A percentile compares a stretch with the other conserved stretches of the same genome.
phyloP scores from a whole-genome alignment of 2,329 filamentous ascomycete species.

The Cryphonectria naterciae region DNA sequence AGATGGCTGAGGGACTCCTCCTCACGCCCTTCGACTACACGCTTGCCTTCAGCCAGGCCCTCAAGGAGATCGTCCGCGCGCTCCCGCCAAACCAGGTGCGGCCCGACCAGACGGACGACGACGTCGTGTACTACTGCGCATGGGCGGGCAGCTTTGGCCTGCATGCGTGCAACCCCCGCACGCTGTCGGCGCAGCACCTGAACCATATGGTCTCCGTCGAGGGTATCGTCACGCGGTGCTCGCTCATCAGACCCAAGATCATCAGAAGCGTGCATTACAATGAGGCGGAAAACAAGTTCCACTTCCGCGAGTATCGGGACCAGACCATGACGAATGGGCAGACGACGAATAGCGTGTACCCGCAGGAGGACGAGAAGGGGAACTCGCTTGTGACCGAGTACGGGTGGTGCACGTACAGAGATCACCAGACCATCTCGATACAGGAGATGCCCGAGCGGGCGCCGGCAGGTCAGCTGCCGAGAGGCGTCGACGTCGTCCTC shows the following conservation, averaged over 20 bases:
- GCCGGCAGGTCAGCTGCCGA: conserved; percentile 90
- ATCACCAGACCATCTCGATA: conserved; percentile 97
- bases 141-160: conserved; percentile 95
- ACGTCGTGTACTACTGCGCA: conserved; percentile 93
- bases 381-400: conserved; percentile 95
- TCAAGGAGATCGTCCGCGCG: conserved; percentile 85
- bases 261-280: conserved; percentile 98
- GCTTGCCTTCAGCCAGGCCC: conserved; percentile 84
- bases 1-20: conserved; percentile 79
- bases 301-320: conserved; percentile 88
- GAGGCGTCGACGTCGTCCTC: conserved; percentile 93
- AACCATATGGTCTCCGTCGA: conserved; percentile 98
- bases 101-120: conserved; percentile 74
- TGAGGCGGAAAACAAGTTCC: conserved; percentile 82
- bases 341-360: conserved; percentile 89
- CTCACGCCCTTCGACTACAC: conserved; percentile 86
- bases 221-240: conserved; percentile 96
- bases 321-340: conserved; percentile 96
- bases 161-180: conserved; percentile 91
- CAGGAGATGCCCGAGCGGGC: conserved; percentile 99
- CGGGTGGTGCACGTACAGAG: conserved; percentile 91
- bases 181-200: conserved; percentile 83
- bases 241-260: conserved; percentile 93
- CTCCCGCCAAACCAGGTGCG: conserved; percentile 68
- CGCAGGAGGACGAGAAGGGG: conserved; percentile 88